Evolutionary conservation across 441 rosid genomes (phyloP), one percentile per base, ranked within the genome.

Genomic region (Theobroma grandiflorum): DNA sequence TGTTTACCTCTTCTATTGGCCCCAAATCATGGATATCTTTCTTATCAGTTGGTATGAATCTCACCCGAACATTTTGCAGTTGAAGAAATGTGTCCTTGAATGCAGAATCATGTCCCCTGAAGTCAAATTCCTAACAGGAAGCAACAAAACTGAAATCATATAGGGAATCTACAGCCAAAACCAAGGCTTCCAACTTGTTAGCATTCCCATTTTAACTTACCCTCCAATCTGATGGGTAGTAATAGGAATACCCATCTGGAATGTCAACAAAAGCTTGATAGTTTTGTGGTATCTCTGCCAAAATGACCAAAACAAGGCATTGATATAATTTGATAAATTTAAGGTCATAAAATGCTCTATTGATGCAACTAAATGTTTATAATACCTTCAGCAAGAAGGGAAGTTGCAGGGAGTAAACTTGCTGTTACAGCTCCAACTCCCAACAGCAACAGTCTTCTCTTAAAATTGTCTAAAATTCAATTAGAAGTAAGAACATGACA

Each of bases 141-240:
- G 68, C 42, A 66, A 57, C 66, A 35, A 61, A 22, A 72, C 57
- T 61, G 6, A 55, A 53, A 26, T 22, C 16, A 14, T 14, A 33
- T 12, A 6, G 49, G 43, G 18, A 22, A 61, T 33, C 33, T 35
- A 49, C 49, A 47, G 20, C 80, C 55, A 66, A 45, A 49, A 55
- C 37, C 18, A 67, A 43, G 18, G 42, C 6, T 78, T 72, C 47
- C 47, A 6, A 55, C 45, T 18, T 57, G 9, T 6, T 35, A 18
- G 33, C 37, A 49, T 45, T 69, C 33, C 55, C 55, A 18, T 4
- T 26, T 26, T 26, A 82, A 86, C 96, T 82, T 89, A 94, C 97
- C 80, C 90, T 91, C 98, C 99, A 95, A 81, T 96, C 98, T 74
- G 96, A 86, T 70, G 98, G 99, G 84, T 93, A 95, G 82, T 82